These are phyloP conservation scores for Cryptococcus depauperatus DNA, from an alignment of 1,284 basidiomycete genomes.

Conservation along the genomic window DNA sequence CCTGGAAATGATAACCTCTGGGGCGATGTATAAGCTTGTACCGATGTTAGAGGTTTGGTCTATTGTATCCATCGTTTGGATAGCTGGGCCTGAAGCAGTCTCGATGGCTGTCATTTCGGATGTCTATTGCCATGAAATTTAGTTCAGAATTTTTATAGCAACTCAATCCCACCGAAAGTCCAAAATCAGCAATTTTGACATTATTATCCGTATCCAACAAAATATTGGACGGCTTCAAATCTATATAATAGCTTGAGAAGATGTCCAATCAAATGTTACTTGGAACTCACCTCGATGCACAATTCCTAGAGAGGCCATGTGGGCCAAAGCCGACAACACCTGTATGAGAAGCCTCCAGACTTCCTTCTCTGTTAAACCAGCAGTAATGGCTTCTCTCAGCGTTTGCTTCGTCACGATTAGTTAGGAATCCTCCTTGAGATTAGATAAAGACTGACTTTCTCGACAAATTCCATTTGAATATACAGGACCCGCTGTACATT, in stretches of 20 bases:
- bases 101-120: constrained; percentile 70
- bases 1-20: constrained; percentile 53
- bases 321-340: constrained; percentile 83
- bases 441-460: constrained; percentile 27
- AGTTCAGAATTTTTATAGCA: not conserved
- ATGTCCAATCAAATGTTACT: not conserved
- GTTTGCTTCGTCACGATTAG: constrained; percentile 22
- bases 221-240: constrained; percentile 86
- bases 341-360: constrained; percentile 86
- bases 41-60: constrained; percentile 62
- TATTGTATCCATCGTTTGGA: constrained; percentile 16
- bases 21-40: constrained; percentile 86
- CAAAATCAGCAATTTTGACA: constrained; percentile 92
- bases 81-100: constrained; percentile 49
- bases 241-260: constrained; percentile 33
- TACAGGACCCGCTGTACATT: constrained; percentile 39
- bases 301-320: constrained; percentile 81
- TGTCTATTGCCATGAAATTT: constrained; percentile 44
- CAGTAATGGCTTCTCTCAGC: constrained; percentile 58
- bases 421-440: too few species aligned
- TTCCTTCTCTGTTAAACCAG: constrained; percentile 72
- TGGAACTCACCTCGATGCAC: constrained; percentile 57
- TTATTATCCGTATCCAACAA: constrained; percentile 81
- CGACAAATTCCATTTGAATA: constrained; percentile 46
- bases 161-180: constrained; percentile 49